Evolutionary conservation across 1,284 basidiomycete genomes (phyloP), one percentile per base, ranked within the genome.

Genomic region (Trametes hirsuta): DNA sequence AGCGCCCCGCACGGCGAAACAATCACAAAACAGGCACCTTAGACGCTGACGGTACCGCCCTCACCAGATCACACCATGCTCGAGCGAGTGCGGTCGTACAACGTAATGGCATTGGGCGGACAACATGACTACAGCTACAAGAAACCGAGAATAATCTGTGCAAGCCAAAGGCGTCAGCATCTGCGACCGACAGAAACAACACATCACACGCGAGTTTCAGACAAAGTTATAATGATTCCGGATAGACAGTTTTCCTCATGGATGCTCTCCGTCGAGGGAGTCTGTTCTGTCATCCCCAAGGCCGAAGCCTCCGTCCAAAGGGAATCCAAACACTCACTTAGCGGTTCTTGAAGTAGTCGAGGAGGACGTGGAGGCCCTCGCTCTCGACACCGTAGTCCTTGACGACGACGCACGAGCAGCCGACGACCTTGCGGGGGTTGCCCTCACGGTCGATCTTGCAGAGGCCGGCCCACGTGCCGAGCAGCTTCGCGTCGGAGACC

Each of bases 371-470:
- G 74, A 98, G 87, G 66, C 96, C 97, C 83, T 97, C 93, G 73
- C 90, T 91, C 84, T 98, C 97, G 69, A 88, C 85, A 75, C 97
- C 97, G 77, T 97, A 99, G 77, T 98, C 94, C 85, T 95, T 97
- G 74, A 99, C 96, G 69, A 98, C 97, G 70, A 98, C 97, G 77
- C 95, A 98, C 69, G 91, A 93, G 85, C 94, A 96, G 64, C 93
- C 93, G 66, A 97, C 94, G 74, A 98, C 84, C 87, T 98, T 98
- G 76, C 97, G 86, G 59, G 97, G 93, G 84, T 98, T 98, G 72
- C 97, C 97, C 84, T 99, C 97, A 73, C 95, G 89, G 84, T 98
- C 96, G 77, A 98, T 97, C 85, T 97, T 97, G 89, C 96, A 98
- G 66, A 99, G 88, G 78, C 97, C 97, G 72, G 95, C 95, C 97